These are phyloP conservation scores for Coemansia sp. DNA, from an alignment of 371 early-diverging fungal species.

Conservation along the genomic window DNA sequence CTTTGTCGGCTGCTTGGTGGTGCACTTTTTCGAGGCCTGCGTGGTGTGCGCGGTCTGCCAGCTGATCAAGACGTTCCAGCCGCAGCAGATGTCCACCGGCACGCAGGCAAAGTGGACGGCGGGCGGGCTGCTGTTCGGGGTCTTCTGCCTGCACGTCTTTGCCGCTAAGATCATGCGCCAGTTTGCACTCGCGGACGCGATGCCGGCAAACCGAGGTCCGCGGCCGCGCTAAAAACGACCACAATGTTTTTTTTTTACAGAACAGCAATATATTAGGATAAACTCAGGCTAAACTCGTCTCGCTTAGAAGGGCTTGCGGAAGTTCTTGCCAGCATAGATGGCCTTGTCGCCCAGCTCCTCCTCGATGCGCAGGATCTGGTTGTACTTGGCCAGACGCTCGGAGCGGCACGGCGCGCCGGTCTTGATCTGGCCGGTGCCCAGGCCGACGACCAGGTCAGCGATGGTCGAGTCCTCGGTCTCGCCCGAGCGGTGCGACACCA, in stretches of 20 bases:
- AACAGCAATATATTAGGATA: not conserved
- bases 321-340: slow-evolving; percentile 91
- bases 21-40: slow-evolving; percentile 27
- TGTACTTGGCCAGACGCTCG: slow-evolving; percentile 98
- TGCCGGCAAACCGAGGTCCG: too few relatives aligned
- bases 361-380: slow-evolving; percentile 95
- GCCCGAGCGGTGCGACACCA: slow-evolving; percentile 99
- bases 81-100: slow-evolving; percentile 30
- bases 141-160: slow-evolving; percentile 30
- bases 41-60: slow-evolving; percentile 26
- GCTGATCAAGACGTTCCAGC: slow-evolving; percentile 43
- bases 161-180: slow-evolving; percentile 21
- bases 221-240: not conserved
- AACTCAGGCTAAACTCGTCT: not conserved
- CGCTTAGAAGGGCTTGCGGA: slow-evolving; percentile 70
- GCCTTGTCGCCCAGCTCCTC: slow-evolving; percentile 79
- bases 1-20: slow-evolving; percentile 3
- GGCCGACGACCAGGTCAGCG: slow-evolving; percentile 97
- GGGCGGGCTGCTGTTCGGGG: slow-evolving; percentile 30
- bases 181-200: slow-evolving; percentile 25
- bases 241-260: not conserved
- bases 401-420: slow-evolving; percentile 99
- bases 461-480: slow-evolving; percentile 99
- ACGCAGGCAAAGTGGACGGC: slow-evolving; percentile 41
- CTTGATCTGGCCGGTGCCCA: slow-evolving; percentile 98